phyloP scores from a whole-genome alignment of 345 rosid species.

The Sonneratia caseolaris region DNA sequence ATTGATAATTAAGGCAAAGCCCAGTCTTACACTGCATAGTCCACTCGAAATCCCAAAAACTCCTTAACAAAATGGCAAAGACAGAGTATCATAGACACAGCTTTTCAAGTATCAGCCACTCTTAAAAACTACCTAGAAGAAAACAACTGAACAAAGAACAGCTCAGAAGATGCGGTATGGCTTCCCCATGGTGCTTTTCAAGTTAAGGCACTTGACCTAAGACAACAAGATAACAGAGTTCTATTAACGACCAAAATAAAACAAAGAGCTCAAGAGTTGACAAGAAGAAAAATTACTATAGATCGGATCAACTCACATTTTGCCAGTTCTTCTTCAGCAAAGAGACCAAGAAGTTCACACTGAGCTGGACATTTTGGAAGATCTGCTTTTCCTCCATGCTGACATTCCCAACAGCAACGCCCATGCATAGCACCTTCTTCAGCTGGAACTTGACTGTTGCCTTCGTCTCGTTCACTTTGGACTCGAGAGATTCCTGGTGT shows the following conservation, averaged over 20 bases:
- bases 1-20: background rate
- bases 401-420: slow-evolving; percentile 63
- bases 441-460: slow-evolving; percentile 73
- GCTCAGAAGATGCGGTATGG: slow-evolving; percentile 51
- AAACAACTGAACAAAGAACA: background rate
- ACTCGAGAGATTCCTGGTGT: slow-evolving; percentile 66
- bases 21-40: background rate
- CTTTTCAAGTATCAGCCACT: slow-evolving; percentile 1
- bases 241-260: background rate
- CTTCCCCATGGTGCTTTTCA: slow-evolving; percentile 74
- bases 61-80: slow-evolving; percentile 4
- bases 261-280: background rate
- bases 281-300: too few relatives aligned
- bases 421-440: slow-evolving; percentile 82
- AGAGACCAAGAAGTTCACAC: slow-evolving; percentile 70
- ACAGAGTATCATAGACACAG: background rate
- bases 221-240: background rate
- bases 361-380: slow-evolving; percentile 79
- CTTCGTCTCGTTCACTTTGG: slow-evolving; percentile 70
- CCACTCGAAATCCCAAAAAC: background rate
- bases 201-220: slow-evolving; percentile 68
- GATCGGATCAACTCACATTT: slow-evolving; percentile 34
- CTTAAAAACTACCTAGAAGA: background rate
- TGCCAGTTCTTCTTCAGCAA: slow-evolving; percentile 83
- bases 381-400: slow-evolving; percentile 76